Base-by-base conservation (phyloP, 257 asterid species). In the Scutellaria baicalensis region DNA sequence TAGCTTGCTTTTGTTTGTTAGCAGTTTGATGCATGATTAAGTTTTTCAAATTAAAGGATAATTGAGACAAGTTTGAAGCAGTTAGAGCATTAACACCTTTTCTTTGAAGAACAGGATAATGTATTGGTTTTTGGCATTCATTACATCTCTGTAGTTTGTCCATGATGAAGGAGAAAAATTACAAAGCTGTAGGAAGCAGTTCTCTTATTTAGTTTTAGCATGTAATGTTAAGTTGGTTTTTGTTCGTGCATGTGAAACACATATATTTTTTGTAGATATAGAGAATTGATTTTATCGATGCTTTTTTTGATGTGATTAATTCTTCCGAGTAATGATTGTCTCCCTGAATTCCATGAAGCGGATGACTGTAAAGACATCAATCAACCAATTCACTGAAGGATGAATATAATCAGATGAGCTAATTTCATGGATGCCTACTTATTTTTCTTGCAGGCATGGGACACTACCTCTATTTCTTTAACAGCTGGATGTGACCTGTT, bases 401-500 rank as follows among this genome's bases (percentile, higher is more conserved):
- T 35, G 39, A 33, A 20, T 44, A n/a, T 44, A 58, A 54, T 7
- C 10, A 14, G 18, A 56, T 17, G 63, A 43, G 49, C 47, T 66
- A 42, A 71, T 51, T 6, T 58, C 9, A 8, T 21, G 10, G 0
- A 11, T 4, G 3, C 64, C 62, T 64, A 0, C 72, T 11, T 16
- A 64, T 76, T 69, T 73, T 38, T 57, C 33, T 57, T 80, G 80
- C 85, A 91, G 99, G 84, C 93, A 50, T 93, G 96, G 97, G 99
- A 93, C 77, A 82, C 90, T n/a, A 91, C 99, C 68, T 91, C 96
- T 12, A 91, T 91, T 81, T 93, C 99, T 64, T 74, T 93, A 81
- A 84, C 97, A 17, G 97, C 97, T 71, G 97, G 96, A 11, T 93
- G 96, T 69, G 97, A 91, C 75, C 85, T 89, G 68, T 93, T 93